phyloP scores from a whole-genome alignment of 192 early-diverging fungal genomes.

The Geosiphon pyriformis region DNA sequence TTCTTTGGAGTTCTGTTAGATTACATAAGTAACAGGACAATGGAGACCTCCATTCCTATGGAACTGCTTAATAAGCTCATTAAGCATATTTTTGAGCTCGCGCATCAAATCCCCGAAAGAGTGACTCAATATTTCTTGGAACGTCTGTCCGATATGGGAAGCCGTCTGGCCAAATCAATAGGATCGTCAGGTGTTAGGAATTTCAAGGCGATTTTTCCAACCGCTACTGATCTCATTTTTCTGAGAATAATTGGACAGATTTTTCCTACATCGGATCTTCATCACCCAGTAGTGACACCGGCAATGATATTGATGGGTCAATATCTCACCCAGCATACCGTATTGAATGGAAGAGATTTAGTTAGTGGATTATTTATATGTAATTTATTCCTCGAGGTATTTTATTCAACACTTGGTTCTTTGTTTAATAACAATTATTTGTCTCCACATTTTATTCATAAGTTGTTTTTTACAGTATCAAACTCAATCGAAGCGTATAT shows the following conservation, averaged over 20 bases:
- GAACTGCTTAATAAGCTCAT: constrained; percentile 50
- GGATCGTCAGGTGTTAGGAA: constrained; percentile 20
- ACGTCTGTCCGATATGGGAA: constrained; percentile 49
- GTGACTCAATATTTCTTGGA: constrained; percentile 53
- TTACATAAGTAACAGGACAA: constrained; percentile 59
- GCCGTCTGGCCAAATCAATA: constrained; percentile 36
- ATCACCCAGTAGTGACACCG: constrained; percentile 83
- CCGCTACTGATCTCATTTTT: constrained; percentile 54
- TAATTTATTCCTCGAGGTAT: constrained; percentile 62
- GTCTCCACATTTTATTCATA: constrained; percentile 1
- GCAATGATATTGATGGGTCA: constrained; percentile 74
- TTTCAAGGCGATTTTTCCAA: constrained; percentile 37
- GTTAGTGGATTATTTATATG: constrained; percentile 74
- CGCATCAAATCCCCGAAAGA: constrained; percentile 48
- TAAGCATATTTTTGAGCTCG: constrained; percentile 60
- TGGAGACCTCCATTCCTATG: constrained; percentile 48
- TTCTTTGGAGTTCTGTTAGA: constrained; percentile 66
- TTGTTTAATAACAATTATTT: not conserved
- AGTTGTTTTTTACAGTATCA: constrained; percentile 45
- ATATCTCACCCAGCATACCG: constrained; percentile 63
- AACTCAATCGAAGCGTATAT: constrained; percentile 62
- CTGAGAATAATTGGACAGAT: constrained; percentile 67
- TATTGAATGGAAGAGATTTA: constrained; percentile 54
- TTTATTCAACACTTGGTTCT: constrained; percentile 10
- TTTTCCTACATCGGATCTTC: constrained; percentile 91